Evolutionary conservation across 75 land plant genomes (phyloP), one percentile per base, ranked within the genome.

Genomic region (Selaginella moellendorffii): DNA sequence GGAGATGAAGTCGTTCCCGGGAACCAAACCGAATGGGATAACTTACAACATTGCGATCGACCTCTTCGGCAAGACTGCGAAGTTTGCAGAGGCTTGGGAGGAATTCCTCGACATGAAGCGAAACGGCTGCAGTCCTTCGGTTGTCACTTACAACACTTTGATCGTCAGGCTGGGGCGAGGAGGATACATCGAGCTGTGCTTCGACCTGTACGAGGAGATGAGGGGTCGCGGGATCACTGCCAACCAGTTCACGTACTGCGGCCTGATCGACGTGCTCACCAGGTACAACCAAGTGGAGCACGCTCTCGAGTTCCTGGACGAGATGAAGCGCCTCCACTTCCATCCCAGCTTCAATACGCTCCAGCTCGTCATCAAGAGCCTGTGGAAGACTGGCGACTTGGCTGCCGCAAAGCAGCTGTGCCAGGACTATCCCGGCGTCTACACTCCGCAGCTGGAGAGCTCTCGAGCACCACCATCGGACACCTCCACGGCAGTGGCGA

Each of bases 11-110:
- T 2, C 5, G 25, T 21, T 56, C 9, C 21, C 23, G n/a, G 25
- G 9, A 21, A 21, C 17, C 59, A 19, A 19, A 56, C 23, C 59
- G n/a, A 25, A 56, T 19, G 19, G 19, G 59, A 56, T 21, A 2
- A 56, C 59, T 9, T 56, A 56, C 19, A 56, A 56, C 59, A 56
- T 56, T n/a, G 24, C 24, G 59, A 56, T 56, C 24, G 59, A 56
- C 59, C 19, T 56, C 9, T 56, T 9, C 9, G 59, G 25, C 8
- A 56, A 21, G 24, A 56, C 9, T 9, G 59, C 17, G 8, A 8
- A 19, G 21, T 24, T 9, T 8, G 17, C 5, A 5, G 59, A 56
- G 19, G 59, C 59, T 19, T 56, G 59, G 59, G n/a, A 8, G 5
- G 59, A 21, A 8, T 56, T 56, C 19, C n/a, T 2, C 17, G 21